A percentile compares a stretch with the other conserved stretches of the same genome.
Evolutionary conservation across 1,139 yeast species (phyloP).

Genomic region (Taphrina deformans): DNA sequence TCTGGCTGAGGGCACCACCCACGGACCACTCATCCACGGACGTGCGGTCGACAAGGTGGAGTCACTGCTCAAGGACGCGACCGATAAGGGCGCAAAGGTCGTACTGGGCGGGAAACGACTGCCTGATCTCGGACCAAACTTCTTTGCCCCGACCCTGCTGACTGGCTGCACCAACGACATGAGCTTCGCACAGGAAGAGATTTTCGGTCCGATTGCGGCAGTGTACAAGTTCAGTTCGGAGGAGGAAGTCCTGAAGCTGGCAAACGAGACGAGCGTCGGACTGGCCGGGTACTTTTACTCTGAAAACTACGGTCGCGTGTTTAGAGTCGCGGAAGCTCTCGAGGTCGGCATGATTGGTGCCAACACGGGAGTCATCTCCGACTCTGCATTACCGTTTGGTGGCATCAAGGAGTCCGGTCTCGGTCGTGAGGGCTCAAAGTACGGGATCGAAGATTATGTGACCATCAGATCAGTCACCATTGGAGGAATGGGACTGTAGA

Average conservation of each 20-base stretch:
- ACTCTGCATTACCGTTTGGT: conserved; percentile 75
- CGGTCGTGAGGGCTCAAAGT: conserved; percentile 76
- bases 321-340: conserved; percentile 62
- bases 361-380: conserved; percentile 75
- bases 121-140: conserved; percentile 58
- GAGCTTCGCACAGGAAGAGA: conserved; percentile 64
- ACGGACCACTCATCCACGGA: conserved; percentile 63
- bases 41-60: conserved; percentile 67
- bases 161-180: conserved; percentile 60
- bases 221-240: conserved; percentile 65
- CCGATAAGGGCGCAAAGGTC: conserved; percentile 68
- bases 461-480: conserved; percentile 70
- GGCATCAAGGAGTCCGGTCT: conserved; percentile 76
- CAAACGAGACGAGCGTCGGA: conserved; percentile 76
- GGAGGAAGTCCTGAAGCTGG: conserved; percentile 69
- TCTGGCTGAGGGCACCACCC: conserved; percentile 60
- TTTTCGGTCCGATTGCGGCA: conserved; percentile 92
- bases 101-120: conserved; percentile 60
- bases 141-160: conserved; percentile 66
- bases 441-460: conserved; percentile 63
- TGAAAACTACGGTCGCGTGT: conserved; percentile 58
- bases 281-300: conserved; percentile 85
- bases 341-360: conserved; percentile 86
- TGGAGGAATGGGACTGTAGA: conserved; percentile 32
- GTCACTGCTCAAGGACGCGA: conserved; percentile 68